Percentiles rank a stretch among this genome's conserved stretches.
Conservation (phyloP, 306 rosid genomes). For the Castanospermum australe region DNA sequence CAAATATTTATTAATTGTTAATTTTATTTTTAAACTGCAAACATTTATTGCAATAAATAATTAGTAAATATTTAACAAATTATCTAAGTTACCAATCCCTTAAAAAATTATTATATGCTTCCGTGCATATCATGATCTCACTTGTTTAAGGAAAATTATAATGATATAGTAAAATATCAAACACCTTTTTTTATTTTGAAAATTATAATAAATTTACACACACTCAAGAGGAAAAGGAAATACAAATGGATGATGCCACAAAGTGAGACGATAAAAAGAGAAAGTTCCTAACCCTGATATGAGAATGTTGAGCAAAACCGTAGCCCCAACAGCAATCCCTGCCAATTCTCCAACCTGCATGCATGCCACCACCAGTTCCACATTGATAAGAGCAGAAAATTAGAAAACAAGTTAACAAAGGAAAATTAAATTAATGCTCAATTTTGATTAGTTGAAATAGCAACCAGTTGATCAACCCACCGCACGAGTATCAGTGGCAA, state of each 20-base stretch:
- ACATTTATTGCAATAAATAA: too few species aligned
- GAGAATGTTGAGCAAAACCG: conserved; percentile 85
- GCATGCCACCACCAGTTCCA: background rate
- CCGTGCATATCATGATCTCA: too few species aligned
- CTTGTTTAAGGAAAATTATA: too few species aligned
- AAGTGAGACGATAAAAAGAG: background rate
- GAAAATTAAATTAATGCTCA: background rate
- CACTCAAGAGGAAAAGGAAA: background rate
- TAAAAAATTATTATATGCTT: too few species aligned
- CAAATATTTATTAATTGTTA: too few species aligned
- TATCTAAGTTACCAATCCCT: too few species aligned
- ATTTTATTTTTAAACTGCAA: too few species aligned
- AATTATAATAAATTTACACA: too few species aligned
- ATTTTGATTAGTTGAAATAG: background rate
- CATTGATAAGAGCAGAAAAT: too few species aligned
- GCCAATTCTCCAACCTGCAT: conserved; percentile 91
- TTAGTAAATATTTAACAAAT: too few species aligned
- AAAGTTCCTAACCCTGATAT: conserved; percentile 61
- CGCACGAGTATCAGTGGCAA: conserved; percentile 91
- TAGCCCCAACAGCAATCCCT: conserved; percentile 90
- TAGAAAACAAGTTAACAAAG: background rate
- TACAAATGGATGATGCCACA: background rate
- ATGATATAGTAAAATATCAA: too few species aligned
- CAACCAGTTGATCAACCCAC: conserved; percentile 19
- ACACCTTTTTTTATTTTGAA: too few species aligned